Base-by-base conservation (phyloP, 345 rosid species). In the Raphanus sativus region DNA sequence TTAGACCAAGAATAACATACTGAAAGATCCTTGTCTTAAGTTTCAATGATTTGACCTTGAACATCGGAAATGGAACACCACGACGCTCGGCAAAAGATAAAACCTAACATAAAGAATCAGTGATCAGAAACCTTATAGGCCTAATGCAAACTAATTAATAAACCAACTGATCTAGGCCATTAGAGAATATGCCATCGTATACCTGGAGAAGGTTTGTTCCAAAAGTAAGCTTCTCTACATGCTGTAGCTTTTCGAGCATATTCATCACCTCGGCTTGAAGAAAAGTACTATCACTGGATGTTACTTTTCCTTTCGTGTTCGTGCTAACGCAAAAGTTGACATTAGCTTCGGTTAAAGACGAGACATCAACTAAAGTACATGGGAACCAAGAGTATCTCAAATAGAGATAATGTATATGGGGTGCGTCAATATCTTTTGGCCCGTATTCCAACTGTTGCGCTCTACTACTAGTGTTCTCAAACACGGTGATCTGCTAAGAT, bases 311-410 rank as follows among this genome's bases (percentile, higher is more conserved):
- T 34, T 0, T 0, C 24, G 21, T 13, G 21, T 21, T 21, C 21
- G 21, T 21, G 21, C 21, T 21, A 21, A 21, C 21, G 9, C 0
- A 8, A 40, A 71, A 25, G 38, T 71, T 11, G 1, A 60, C 10
- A n/a, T 71, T 8, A 60, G 67, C 56, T 71, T 71, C 67, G 40
- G 6, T 60, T 60, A 71, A 38, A 26, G 75, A 60, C 2, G 75
- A 59, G 26, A 38, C 16, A 52, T 61, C 75, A 59, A 8, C 16
- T 25, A 71, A 59, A 25, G 10, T 26, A 28, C 28, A 70, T 56
- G 21, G 8, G 42, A 7, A 8, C 21, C 13, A 8, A 25, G 54
- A n/a, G 15, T n/a, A 9, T 26, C 2, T 60, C 67, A 71, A 26
- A n/a, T 4, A 5, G 1, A 71, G 67, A 38, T 6, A 61, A 71